Conservation (phyloP, 768 basidiomycete genomes). For the Erythrobasidium yunnanense region DNA sequence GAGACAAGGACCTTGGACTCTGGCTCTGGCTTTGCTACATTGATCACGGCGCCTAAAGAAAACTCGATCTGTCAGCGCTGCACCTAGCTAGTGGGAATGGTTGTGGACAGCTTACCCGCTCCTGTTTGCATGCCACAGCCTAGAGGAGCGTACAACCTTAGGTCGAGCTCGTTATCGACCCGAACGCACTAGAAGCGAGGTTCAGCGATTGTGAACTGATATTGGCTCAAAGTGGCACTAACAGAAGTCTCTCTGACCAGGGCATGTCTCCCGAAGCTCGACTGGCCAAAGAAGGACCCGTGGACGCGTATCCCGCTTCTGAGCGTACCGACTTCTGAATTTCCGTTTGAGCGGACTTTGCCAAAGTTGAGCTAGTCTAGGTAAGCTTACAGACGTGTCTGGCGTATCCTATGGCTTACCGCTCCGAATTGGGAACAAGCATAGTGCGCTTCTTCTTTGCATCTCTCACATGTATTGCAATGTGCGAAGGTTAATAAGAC, state of each 20-base stretch:
- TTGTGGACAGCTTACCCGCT: background rate
- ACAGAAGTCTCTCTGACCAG: conserved; percentile 30
- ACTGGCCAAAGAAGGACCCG: conserved; percentile 5
- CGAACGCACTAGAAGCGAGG: conserved; percentile 24
- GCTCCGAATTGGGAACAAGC: background rate
- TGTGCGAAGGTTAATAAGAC: conserved; percentile 10
- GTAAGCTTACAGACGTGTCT: background rate
- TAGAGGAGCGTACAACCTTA: conserved; percentile 27
- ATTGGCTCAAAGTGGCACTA: background rate
- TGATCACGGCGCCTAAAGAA: conserved; percentile 5
- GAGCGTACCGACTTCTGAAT: background rate
- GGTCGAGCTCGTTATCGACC: conserved; percentile 22
- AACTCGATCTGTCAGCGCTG: conserved; percentile 23
- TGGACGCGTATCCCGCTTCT: background rate
- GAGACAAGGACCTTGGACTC: conserved; percentile 13
- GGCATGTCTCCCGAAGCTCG: conserved; percentile 30
- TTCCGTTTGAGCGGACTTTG: too few species aligned
- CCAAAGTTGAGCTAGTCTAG: background rate
- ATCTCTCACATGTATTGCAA: conserved; percentile 2
- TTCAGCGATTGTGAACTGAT: too few species aligned
- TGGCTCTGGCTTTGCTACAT: background rate
- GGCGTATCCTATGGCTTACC: background rate
- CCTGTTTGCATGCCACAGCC: conserved; percentile 37
- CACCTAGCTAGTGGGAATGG: background rate
- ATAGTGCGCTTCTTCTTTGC: background rate